A percentile compares a stretch with the other conserved stretches of the same genome.
Conservation (phyloP, 352 stramenopile genomes). For the Pythium dissimile region DNA sequence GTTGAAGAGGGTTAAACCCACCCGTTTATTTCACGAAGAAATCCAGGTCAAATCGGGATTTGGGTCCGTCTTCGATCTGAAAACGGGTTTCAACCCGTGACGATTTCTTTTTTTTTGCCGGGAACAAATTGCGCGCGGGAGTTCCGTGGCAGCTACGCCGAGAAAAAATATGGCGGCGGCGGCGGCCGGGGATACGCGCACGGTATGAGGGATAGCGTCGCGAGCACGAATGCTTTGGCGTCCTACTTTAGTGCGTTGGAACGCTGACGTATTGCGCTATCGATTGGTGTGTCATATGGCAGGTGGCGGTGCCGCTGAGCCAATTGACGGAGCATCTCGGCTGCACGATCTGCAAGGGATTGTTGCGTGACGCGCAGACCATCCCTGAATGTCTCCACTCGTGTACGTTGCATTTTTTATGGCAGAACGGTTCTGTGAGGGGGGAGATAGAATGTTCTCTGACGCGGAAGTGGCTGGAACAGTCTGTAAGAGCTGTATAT, state of each 20-base stretch:
- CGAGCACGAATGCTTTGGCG: not conserved
- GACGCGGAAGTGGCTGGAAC: not conserved
- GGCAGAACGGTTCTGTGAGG: not conserved
- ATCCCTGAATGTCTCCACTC: conserved; percentile 83
- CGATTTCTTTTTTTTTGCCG: not conserved
- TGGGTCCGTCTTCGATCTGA: not conserved
- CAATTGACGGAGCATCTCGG: conserved; percentile 61
- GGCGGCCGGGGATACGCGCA: conserved; percentile 25
- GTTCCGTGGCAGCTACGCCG: too few relatives aligned
- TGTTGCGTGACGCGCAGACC: conserved; percentile 74
- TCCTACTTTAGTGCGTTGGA: not conserved
- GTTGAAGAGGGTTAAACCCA: not conserved
- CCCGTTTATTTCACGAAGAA: not conserved
- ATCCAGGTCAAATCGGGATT: not conserved
- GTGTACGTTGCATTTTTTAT: conserved; percentile 30
- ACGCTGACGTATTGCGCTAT: not conserved
- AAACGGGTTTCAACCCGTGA: not conserved
- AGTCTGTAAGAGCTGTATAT: conserved; percentile 88
- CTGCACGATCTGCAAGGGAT: conserved; percentile 61
- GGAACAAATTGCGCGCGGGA: not conserved
- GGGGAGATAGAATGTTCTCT: not conserved
- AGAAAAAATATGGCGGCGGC: too few relatives aligned
- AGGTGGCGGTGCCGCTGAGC: conserved; percentile 52
- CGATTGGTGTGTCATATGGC: conserved; percentile 11
- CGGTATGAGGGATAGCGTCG: conserved; percentile 12